These are phyloP conservation scores for Vaccinium macrocarpon DNA, from an alignment of 148 eudicot genomes.

Conservation along the genomic window DNA sequence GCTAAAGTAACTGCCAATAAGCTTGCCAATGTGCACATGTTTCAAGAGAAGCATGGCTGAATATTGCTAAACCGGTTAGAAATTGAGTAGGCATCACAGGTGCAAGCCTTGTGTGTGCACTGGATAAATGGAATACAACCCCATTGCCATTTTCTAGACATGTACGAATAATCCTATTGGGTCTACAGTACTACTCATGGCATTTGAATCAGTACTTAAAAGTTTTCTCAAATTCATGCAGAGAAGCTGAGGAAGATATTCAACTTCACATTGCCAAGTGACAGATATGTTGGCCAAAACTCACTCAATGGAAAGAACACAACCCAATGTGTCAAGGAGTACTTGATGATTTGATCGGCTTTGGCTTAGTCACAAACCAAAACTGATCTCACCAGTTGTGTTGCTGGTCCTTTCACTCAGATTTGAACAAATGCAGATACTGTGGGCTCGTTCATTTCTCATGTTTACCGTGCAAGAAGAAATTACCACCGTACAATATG, in stretches of 20 bases:
- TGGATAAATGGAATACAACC: neutral
- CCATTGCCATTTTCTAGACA: neutral
- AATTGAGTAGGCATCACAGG: neutral
- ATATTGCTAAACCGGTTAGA: conserved; percentile 8
- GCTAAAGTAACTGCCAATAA: conserved; percentile 22
- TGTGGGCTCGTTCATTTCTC: neutral
- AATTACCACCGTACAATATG: neutral
- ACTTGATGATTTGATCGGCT: neutral
- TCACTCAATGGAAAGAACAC: neutral
- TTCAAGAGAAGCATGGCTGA: neutral
- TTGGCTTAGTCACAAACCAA: neutral
- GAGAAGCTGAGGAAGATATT: conserved; percentile 4
- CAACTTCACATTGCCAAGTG: neutral
- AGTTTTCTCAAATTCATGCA: neutral
- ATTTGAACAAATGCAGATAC: neutral
- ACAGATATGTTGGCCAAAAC: neutral
- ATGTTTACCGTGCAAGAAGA: neutral
- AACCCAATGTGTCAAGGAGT: neutral
- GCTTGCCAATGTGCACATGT: neutral
- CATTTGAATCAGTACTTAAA: neutral
- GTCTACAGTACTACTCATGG: neutral
- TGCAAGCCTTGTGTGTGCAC: neutral
- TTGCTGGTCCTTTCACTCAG: conserved; percentile 3
- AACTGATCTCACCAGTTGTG: neutral
- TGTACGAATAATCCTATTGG: neutral